Percentiles rank a stretch among this genome's conserved stretches.
Conservation (phyloP, 78 protist genomes). For the Planoprotostelium fungivorum region DNA sequence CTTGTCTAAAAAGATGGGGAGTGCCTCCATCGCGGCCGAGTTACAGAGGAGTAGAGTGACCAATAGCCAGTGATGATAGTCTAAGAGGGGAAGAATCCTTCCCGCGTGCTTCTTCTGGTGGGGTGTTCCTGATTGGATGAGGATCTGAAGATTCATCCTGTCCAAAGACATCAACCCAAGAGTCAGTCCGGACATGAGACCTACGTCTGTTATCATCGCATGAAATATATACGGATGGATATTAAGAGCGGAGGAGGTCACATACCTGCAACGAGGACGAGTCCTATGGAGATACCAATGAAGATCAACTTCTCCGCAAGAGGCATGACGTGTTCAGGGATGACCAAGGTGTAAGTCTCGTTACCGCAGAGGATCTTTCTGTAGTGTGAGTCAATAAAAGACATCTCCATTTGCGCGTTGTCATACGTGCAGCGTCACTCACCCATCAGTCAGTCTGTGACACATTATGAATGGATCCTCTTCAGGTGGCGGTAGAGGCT, state of each 20-base stretch:
- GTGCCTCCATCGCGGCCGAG: constrained; percentile 70
- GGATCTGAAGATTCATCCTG: constrained; percentile 9
- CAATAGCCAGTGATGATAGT: constrained; percentile 39
- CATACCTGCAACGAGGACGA: not conserved
- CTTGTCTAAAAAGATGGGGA: constrained; percentile 69
- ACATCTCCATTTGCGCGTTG: too few relatives aligned
- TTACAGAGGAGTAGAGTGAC: constrained; percentile 74
- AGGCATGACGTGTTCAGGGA: too few relatives aligned
- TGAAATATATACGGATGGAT: not conserved
- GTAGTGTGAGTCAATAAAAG: too few relatives aligned
- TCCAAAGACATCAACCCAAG: constrained; percentile 65
- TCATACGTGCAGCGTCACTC: too few relatives aligned
- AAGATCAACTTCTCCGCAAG: not conserved
- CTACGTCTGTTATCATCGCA: constrained; percentile 5
- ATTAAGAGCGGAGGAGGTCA: not conserved
- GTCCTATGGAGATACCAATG: not conserved
- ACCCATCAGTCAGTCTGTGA: too few relatives aligned
- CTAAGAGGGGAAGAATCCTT: constrained; percentile 7
- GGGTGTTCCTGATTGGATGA: not conserved
- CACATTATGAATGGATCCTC: too few relatives aligned
- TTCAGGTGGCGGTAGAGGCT: too few relatives aligned
- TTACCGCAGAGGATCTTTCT: too few relatives aligned
- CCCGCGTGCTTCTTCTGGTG: constrained; percentile 8
- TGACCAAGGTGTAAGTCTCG: too few relatives aligned
- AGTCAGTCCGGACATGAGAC: constrained; percentile 67